Base-by-base conservation (phyloP, 2,329 filamentous ascomycete genomes). In the Aureobasidium mangrovei region DNA sequence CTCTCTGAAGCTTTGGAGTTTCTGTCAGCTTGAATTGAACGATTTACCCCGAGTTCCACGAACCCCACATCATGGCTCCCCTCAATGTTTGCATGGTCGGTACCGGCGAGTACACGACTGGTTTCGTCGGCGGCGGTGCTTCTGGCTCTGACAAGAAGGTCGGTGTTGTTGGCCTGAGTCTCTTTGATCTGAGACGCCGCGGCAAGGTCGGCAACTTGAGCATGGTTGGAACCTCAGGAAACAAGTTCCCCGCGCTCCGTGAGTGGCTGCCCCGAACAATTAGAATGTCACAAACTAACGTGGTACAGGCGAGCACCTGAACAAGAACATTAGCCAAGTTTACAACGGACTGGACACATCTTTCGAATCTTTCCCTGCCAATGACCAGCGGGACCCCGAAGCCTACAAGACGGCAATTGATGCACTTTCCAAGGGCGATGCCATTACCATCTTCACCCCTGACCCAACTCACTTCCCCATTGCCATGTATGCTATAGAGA, bases 31-130 rank as follows among this genome's bases (percentile, higher is more conserved):
- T 10, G 27, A 2, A 40, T 29, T 4, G 46, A 48, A 7, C 12
- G 28, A 29, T 10, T 7, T 7, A 38, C 24, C 24, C 9, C 6
- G 10, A 28, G 18, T 39, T n/a, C 5, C 8, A 39, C 26, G 7
- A 39, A 40, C 38, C 27, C 7, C n/a, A 53, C 36, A 65, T 49
- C 57, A 77, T 77, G 74, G 73, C 73, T 29, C 74, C 74, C 42
- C 66, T 72, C 60, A 71, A 76, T 63, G 74, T 77, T 56, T 67
- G 72, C 57, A 77, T 77, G 74, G 73, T 95, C 56, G 91, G 91
- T 60, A 95, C 91, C 8, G 91, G 91, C 65, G 91, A 96, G 78
- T 96, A 96, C 78, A 96, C 91, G 64, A 96, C 91, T 41, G 91
- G 91, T 56, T 96, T 93, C 63, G 90, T 95, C 55, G 89, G 88